Conservation (phyloP, 371 early-diverging fungal species). For the Saksenaea oblongispora region DNA sequence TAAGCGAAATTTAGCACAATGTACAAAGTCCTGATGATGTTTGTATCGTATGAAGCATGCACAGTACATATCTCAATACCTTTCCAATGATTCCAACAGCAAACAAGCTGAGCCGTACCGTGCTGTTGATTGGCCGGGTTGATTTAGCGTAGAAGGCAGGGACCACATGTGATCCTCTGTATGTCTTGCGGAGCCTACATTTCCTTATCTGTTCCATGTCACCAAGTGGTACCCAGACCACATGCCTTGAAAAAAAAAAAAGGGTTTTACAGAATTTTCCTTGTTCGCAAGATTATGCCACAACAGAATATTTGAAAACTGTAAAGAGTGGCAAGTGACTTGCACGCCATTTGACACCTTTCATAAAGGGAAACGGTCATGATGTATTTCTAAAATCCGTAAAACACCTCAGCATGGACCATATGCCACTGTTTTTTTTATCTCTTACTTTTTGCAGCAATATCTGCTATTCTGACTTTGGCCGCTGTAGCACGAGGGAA, state of each 20-base stretch:
- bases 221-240: not conserved
- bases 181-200: not conserved
- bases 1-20: too few species aligned
- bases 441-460: not conserved
- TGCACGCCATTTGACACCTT: too few species aligned
- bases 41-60: not conserved
- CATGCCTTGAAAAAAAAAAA: not conserved
- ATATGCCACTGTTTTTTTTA: too few species aligned
- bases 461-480: not conserved
- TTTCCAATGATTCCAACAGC: not conserved
- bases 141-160: not conserved
- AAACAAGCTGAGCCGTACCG: not conserved
- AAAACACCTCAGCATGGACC: too few species aligned
- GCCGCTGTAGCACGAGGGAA: not conserved
- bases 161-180: not conserved
- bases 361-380: too few species aligned
- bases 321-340: too few species aligned
- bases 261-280: conserved; percentile 2
- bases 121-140: not conserved
- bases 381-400: too few species aligned
- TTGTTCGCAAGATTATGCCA: not conserved
- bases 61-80: not conserved
- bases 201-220: not conserved
- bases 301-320: not conserved
- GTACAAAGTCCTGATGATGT: not conserved